Evolutionary conservation across 768 basidiomycete species (phyloP).

Genomic region (Phanerochaete sordida): DNA sequence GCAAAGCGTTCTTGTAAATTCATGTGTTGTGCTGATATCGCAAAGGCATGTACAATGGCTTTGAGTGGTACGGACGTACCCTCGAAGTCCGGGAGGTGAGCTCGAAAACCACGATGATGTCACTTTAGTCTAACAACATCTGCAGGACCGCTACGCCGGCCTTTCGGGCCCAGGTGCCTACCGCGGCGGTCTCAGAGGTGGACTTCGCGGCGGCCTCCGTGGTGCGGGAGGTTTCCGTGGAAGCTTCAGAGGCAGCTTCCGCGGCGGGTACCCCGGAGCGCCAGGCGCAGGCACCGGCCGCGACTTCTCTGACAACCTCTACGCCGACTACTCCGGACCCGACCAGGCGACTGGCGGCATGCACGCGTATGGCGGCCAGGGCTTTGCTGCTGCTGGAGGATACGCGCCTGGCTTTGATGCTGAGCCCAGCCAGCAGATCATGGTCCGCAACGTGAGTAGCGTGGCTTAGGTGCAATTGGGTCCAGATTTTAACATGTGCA

Average conservation of each 20-base stretch:
- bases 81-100: conserved; percentile 93
- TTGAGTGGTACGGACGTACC: conserved; percentile 94
- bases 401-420: conserved; percentile 45
- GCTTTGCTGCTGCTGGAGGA: no score
- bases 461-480: neutral
- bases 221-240: conserved; percentile 48
- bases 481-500: neutral
- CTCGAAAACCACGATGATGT: neutral
- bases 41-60: conserved; percentile 98
- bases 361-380: conserved; percentile 34
- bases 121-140: neutral
- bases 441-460: conserved; percentile 91
- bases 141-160: conserved; percentile 84
- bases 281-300: conserved; percentile 36
- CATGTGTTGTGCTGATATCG: neutral
- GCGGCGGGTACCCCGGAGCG: conserved; percentile 42
- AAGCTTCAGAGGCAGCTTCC: conserved; percentile 54
- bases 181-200: conserved; percentile 53
- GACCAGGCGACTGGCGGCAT: conserved; percentile 46
- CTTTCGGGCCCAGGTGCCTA: conserved; percentile 62
- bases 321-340: conserved; percentile 90
- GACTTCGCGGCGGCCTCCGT: conserved; percentile 44
- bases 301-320: conserved; percentile 85
- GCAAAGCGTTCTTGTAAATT: neutral
- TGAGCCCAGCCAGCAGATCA: conserved; percentile 94